Conservation (phyloP, 495 filamentous ascomycete species). For the Astrocystis sublimbata region DNA sequence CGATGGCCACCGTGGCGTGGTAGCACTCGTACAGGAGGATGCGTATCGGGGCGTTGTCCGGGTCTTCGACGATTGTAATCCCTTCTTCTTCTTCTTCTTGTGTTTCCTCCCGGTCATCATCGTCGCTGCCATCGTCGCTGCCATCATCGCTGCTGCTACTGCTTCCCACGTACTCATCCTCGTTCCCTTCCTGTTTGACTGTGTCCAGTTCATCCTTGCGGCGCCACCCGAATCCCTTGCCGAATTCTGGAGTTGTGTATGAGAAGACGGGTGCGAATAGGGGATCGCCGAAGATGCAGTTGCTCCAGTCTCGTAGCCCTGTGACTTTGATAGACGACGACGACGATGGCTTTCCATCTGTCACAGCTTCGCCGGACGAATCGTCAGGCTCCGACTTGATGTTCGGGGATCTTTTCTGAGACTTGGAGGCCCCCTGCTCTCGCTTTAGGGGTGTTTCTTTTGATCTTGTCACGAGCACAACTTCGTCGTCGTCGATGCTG, state of each 20-base stretch:
- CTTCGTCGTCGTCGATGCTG: conserved; percentile 36
- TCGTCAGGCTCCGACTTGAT: not conserved
- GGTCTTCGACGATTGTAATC: conserved; percentile 39
- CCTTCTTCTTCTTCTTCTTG: not conserved
- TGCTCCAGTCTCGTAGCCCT: conserved; percentile 51
- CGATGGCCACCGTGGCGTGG: conserved; percentile 46
- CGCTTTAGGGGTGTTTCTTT: conserved; percentile 2
- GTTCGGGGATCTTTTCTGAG: not conserved
- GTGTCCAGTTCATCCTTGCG: conserved; percentile 1
- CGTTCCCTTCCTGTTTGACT: not conserved
- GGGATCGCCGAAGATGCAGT: conserved; percentile 61
- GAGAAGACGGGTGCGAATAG: conserved; percentile 53
- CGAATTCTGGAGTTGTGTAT: conserved; percentile 19
- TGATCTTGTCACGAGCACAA: conserved; percentile 33
- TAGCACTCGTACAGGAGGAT: conserved; percentile 53
- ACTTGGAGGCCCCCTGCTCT: not conserved
- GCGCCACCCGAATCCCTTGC: not conserved
- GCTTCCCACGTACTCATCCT: not conserved
- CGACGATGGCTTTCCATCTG: not conserved
- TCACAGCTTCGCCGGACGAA: not conserved
- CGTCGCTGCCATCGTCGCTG: not conserved
- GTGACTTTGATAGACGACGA: conserved; percentile 23
- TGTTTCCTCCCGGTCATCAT: no score
- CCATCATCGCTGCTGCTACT: not conserved
- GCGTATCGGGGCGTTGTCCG: conserved; percentile 34